phyloP scores from a whole-genome alignment of 2,329 filamentous ascomycete species.

The Pseudonectria foliicola region DNA sequence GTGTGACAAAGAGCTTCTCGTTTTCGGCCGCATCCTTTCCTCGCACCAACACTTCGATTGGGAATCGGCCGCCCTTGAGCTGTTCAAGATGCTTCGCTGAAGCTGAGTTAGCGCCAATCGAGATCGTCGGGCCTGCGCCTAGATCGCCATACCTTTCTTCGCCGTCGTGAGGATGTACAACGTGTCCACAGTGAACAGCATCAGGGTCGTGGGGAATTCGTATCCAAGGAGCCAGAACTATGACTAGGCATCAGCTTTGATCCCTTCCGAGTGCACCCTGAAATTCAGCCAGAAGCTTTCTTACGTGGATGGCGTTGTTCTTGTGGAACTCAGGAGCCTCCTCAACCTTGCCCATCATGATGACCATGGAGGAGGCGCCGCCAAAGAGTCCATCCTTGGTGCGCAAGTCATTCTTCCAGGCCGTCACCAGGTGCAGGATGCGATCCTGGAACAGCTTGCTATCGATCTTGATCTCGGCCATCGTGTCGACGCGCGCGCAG shows the following conservation, averaged over 20 bases:
- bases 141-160: constrained; percentile 71
- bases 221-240: constrained; percentile 98
- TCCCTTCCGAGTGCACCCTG: constrained; percentile 1
- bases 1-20: constrained; percentile 79
- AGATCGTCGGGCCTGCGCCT: not conserved
- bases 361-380: constrained; percentile 77
- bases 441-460: constrained; percentile 90
- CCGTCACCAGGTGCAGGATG: constrained; percentile 74
- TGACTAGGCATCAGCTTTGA: constrained; percentile 13
- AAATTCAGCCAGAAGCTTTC: constrained; percentile 21
- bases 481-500: constrained; percentile 35
- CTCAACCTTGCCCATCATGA: constrained; percentile 93
- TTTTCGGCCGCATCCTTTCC: constrained; percentile 91
- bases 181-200: constrained; percentile 82
- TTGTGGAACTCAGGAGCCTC: constrained; percentile 85
- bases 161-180: constrained; percentile 91
- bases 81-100: constrained; percentile 87
- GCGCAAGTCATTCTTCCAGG: constrained; percentile 96
- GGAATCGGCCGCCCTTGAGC: constrained; percentile 85
- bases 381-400: constrained; percentile 77
- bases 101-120: constrained; percentile 25
- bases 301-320: constrained; percentile 91
- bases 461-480: constrained; percentile 90
- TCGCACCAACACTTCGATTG: constrained; percentile 83
- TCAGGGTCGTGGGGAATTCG: constrained; percentile 93